Evolutionary conservation across 2,329 filamentous ascomycete species (phyloP).

Genomic region (Endothia cerciana): DNA sequence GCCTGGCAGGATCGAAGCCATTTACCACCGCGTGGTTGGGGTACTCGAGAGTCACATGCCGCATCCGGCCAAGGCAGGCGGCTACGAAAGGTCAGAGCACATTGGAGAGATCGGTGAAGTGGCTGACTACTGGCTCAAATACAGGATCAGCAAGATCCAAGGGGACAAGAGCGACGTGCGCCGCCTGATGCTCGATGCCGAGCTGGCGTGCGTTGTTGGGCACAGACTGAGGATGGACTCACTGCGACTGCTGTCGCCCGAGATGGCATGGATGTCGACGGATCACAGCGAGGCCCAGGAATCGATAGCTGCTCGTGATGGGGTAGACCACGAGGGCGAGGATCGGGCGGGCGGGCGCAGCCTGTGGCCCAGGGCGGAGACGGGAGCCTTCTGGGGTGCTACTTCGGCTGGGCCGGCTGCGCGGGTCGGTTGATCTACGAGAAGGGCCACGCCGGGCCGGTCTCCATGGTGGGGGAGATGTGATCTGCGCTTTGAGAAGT

Average conservation of each 20-base stretch:
- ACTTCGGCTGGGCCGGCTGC: background rate
- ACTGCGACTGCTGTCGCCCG: background rate
- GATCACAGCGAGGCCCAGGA: background rate
- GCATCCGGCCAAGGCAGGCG: background rate
- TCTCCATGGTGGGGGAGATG: background rate
- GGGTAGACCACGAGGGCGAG: background rate
- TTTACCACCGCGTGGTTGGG: background rate
- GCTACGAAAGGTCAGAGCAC: conserved; percentile 13
- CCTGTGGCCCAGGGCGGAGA: conserved; percentile 13
- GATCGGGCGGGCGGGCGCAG: background rate
- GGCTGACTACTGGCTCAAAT: conserved; percentile 21
- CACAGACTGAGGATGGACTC: background rate
- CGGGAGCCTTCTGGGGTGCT: background rate
- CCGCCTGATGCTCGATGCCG: conserved; percentile 9
- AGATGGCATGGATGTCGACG: background rate
- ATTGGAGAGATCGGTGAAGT: conserved; percentile 1
- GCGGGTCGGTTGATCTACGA: background rate
- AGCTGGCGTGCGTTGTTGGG: conserved; percentile 16
- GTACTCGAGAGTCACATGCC: conserved; percentile 13
- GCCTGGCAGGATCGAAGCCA: background rate
- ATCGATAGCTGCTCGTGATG: background rate
- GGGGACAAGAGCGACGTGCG: conserved; percentile 12
- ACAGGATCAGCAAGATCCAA: conserved; percentile 23
- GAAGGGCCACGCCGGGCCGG: background rate
- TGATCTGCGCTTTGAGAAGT: background rate